Evolutionary conservation across 148 eudicot species (phyloP).

Genomic region (Vaccinium macrocarpon): DNA sequence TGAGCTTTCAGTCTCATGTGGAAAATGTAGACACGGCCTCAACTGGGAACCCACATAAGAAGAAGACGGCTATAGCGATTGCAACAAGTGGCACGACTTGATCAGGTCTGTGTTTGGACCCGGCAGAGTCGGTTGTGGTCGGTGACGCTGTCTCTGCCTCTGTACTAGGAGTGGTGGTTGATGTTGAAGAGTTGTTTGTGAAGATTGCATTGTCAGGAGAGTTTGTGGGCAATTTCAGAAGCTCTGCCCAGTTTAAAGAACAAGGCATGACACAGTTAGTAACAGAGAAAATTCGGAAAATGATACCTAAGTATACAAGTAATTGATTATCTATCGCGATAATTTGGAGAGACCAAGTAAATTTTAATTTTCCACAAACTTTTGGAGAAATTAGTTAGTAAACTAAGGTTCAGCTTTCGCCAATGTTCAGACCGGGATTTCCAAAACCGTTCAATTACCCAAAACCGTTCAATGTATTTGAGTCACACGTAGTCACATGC

Average conservation of each 20-base stretch:
- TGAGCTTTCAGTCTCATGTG: background rate
- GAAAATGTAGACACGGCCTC: background rate
- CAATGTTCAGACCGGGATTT: background rate
- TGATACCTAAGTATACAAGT: background rate
- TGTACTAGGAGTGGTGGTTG: background rate
- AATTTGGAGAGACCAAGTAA: no score
- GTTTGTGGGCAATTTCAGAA: slow-evolving; percentile 34
- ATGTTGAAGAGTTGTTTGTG: slow-evolving; percentile 18
- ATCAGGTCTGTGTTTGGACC: background rate
- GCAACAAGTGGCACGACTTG: background rate
- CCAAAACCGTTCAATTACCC: no score
- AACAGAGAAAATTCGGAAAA: background rate
- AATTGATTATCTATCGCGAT: background rate
- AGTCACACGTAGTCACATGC: no score
- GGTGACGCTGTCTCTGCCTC: background rate
- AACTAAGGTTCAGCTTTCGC: background rate
- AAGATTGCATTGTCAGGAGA: slow-evolving; percentile 46
- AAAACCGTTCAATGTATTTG: no score
- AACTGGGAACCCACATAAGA: background rate
- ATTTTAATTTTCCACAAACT: no score
- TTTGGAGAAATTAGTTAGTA: no score
- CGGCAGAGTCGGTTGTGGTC: background rate
- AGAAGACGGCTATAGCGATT: slow-evolving; percentile 6
- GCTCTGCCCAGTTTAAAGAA: slow-evolving; percentile 20
- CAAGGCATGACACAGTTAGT: background rate